A percentile compares a stretch with the other conserved stretches of the same genome.
Evolutionary conservation across 441 rosid species (phyloP).

Genomic region (Corymbia calophylla): DNA sequence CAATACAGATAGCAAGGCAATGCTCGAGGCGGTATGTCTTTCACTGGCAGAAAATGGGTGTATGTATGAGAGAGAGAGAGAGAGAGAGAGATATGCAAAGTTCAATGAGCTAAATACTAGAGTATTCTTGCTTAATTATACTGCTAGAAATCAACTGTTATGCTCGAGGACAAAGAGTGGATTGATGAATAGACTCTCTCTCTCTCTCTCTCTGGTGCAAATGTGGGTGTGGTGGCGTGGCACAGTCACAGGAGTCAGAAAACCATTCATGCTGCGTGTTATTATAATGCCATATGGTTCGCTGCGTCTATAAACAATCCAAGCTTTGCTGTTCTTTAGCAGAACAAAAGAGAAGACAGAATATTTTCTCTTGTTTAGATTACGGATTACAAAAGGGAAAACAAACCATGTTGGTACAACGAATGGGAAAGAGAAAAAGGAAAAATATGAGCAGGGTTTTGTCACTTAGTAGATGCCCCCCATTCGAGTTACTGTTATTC

Average conservation of each 20-base stretch:
- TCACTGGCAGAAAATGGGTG: neutral
- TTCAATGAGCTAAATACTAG: neutral
- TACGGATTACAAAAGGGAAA: neutral
- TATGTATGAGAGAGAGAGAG: neutral
- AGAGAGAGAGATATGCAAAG: neutral
- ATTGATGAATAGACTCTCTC: neutral
- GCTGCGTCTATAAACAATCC: neutral
- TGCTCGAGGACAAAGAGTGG: neutral
- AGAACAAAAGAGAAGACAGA: neutral
- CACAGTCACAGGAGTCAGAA: neutral
- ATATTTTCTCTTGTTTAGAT: neutral
- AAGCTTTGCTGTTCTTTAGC: neutral
- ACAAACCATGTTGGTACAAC: neutral
- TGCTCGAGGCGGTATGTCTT: neutral
- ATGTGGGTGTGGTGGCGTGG: slow-evolving; percentile 14
- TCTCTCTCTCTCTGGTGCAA: neutral
- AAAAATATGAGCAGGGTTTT: neutral
- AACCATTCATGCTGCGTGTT: neutral
- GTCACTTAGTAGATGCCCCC: neutral
- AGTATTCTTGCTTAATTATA: neutral
- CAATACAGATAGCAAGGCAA: slow-evolving; percentile 14
- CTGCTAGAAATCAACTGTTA: neutral
- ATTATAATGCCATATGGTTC: neutral
- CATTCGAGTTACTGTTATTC: neutral
- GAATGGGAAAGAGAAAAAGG: neutral